Evolutionary conservation across 257 asterid genomes (phyloP).

Genomic region (Solanum okadae): DNA sequence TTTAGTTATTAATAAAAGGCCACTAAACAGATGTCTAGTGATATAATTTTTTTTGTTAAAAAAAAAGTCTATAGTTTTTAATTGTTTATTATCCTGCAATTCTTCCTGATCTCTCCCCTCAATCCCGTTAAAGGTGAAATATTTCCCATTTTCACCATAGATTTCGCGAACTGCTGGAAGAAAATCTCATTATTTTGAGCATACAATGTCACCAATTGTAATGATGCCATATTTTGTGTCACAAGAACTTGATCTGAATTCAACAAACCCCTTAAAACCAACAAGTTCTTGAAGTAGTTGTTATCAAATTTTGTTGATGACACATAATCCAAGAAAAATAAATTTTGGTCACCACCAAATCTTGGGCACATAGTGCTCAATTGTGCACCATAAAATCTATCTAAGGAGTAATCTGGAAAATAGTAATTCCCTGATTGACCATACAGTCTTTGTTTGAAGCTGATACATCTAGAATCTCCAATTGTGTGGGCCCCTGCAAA

Average conservation of each 20-base stretch:
- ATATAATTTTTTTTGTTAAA: not conserved
- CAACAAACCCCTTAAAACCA: conserved; percentile 58
- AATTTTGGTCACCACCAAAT: conserved; percentile 75
- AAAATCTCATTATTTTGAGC: conserved; percentile 46
- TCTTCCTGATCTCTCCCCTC: conserved; percentile 62
- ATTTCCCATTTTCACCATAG: conserved; percentile 86
- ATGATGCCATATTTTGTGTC: conserved; percentile 43
- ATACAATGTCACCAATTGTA: conserved; percentile 51
- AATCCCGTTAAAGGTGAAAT: conserved; percentile 65
- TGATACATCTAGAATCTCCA: conserved; percentile 61
- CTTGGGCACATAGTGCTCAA: conserved; percentile 54
- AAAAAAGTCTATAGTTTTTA: not conserved
- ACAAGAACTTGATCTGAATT: conserved; percentile 68
- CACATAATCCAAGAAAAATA: conserved; percentile 50
- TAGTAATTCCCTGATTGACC: conserved; percentile 48
- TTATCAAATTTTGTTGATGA: conserved; percentile 66
- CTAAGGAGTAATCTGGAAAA: conserved; percentile 45
- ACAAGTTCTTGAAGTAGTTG: conserved; percentile 58
- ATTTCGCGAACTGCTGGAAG: conserved; percentile 64
- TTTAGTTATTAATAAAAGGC: not conserved
- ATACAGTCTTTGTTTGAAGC: conserved; percentile 84
- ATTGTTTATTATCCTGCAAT: conserved; percentile 55
- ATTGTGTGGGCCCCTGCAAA: not conserved
- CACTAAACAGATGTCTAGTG: not conserved
- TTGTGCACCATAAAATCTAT: conserved; percentile 43